A percentile compares a stretch with the other conserved stretches of the same genome.
Conservation (phyloP, 371 early-diverging fungal species). For the Umbelopsis sp. region DNA sequence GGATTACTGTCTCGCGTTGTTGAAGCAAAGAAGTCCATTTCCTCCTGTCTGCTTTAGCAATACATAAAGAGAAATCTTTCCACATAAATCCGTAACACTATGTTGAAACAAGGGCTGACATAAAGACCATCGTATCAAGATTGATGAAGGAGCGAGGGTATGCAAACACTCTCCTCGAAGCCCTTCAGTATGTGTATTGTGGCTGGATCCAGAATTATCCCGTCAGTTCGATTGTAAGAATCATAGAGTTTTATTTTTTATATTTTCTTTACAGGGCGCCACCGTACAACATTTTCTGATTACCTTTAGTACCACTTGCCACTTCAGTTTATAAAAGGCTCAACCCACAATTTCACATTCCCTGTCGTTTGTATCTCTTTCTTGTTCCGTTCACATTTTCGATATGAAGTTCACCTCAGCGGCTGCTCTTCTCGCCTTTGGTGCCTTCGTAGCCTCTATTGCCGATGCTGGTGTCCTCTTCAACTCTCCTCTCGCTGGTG, state of each 20-base stretch:
- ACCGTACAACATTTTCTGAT: neutral
- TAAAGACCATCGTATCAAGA: no score
- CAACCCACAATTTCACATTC: conserved; percentile 26
- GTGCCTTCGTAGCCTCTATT: conserved; percentile 19
- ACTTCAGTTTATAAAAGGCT: neutral
- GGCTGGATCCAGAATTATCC: no score
- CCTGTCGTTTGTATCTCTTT: conserved; percentile 19
- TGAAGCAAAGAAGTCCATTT: neutral
- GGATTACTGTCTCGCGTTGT: conserved; percentile 9
- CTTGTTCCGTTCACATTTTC: neutral
- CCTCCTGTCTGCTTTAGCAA: neutral
- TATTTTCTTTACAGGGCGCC: conserved; percentile 8
- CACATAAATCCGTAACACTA: conserved; percentile 14
- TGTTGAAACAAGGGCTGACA: no score
- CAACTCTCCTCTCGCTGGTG: conserved; percentile 20
- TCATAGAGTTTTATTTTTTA: neutral
- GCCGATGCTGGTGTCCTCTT: conserved; percentile 22
- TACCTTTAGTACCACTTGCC: conserved; percentile 4
- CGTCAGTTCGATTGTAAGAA: no score
- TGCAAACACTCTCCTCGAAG: no score
- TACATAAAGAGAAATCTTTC: neutral
- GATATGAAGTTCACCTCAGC: conserved; percentile 25
- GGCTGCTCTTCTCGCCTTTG: conserved; percentile 20
- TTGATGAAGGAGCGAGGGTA: no score
- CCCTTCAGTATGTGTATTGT: no score